Conservation (phyloP, 1,139 yeast genomes). For the Geotrichum restrictum region DNA sequence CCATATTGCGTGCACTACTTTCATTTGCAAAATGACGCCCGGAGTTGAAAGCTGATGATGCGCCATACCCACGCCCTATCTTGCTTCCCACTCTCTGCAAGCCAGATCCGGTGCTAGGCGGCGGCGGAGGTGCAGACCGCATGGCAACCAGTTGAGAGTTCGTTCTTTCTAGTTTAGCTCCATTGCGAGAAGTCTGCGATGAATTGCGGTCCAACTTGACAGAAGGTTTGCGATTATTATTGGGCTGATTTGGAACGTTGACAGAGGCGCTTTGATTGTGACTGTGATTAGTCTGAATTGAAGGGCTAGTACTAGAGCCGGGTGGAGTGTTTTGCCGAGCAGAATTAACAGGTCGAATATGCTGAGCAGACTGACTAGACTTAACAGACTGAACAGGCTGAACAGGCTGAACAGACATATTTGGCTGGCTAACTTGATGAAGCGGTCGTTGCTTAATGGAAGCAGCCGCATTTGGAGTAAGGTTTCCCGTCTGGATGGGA, state of each 20-base stretch:
- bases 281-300: too few relatives aligned
- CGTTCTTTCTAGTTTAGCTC: conserved; percentile 9
- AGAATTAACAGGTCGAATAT: too few relatives aligned
- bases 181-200: neutral
- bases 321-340: neutral
- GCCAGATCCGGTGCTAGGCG: conserved; percentile 29
- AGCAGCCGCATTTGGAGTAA: conserved; percentile 14
- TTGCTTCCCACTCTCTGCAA: conserved; percentile 16
- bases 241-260: neutral
- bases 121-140: conserved; percentile 75
- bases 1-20: neutral
- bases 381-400: neutral
- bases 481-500: conserved; percentile 15
- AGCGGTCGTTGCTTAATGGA: conserved; percentile 7
- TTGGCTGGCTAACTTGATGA: neutral
- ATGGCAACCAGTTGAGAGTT: conserved; percentile 50
- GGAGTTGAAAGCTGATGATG: neutral
- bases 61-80: conserved; percentile 2
- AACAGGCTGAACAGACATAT: neutral
- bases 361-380: neutral
- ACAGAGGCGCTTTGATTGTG: neutral
- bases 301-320: neutral
- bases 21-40: conserved; percentile 1
- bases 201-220: neutral
- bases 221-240: neutral